These are phyloP conservation scores for Penicillium subrubescens DNA, from an alignment of 495 filamentous ascomycete genomes.

Conservation along the genomic window DNA sequence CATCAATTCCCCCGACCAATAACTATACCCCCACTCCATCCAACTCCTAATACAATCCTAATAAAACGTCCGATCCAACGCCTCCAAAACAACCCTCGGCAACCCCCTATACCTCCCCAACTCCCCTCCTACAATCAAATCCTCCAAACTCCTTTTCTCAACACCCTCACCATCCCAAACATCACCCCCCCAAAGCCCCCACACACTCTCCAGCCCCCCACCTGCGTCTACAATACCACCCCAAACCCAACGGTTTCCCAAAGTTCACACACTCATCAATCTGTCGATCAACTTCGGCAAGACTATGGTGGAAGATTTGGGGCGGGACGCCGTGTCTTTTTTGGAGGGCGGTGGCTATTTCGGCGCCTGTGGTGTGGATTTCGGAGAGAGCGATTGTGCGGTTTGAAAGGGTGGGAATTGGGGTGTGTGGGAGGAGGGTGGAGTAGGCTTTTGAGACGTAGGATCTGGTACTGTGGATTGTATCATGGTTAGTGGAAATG, in stretches of 20 bases:
- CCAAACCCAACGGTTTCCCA: constrained; percentile 7
- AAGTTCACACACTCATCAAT: constrained; percentile 8
- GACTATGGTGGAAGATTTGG: constrained; percentile 9
- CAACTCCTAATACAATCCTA: neutral
- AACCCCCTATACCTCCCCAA: constrained; percentile 8
- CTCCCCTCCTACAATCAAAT: constrained; percentile 4
- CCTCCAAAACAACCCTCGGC: neutral
- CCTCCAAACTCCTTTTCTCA: constrained; percentile 8
- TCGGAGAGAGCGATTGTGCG: constrained; percentile 20
- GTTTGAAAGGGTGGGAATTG: too few species aligned
- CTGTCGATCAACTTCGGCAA: constrained; percentile 11
- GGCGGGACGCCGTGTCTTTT: constrained; percentile 9
- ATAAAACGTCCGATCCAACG: neutral
- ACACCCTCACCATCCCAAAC: constrained; percentile 2
- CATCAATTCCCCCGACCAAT: neutral
- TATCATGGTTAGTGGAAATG: too few species aligned
- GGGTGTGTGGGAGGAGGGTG: constrained; percentile 17
- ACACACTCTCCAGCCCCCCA: constrained; percentile 22
- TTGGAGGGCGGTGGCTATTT: constrained; percentile 17
- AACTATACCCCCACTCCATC: neutral
- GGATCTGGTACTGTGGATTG: constrained; percentile 18
- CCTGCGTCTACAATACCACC: constrained; percentile 19
- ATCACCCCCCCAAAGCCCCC: constrained; percentile 9
- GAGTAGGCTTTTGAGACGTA: constrained; percentile 27
- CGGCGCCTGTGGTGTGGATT: constrained; percentile 15